Evolutionary conservation across 768 basidiomycete genomes (phyloP).

Genomic region (Infundibulicybe gibba): DNA sequence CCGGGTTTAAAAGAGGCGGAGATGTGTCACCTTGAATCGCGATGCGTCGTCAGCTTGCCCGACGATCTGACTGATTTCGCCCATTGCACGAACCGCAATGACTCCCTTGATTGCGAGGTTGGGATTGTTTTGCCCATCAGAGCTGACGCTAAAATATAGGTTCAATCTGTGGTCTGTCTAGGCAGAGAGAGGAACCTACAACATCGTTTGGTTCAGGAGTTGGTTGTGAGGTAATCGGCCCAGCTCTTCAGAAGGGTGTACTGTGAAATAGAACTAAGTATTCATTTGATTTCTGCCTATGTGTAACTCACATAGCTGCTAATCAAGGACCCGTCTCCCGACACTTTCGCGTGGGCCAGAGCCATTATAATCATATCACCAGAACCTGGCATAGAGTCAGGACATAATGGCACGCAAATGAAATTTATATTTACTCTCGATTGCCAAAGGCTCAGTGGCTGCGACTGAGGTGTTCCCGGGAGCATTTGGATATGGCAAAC

Average conservation of each 20-base stretch:
- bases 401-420: background rate
- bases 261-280: no score
- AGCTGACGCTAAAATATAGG: no score
- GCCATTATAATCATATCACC: slow-evolving; percentile 78
- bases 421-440: slow-evolving; percentile 31
- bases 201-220: no score
- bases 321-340: slow-evolving; percentile 49
- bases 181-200: no score
- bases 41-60: no score
- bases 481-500: slow-evolving; percentile 38
- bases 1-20: background rate
- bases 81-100: slow-evolving; percentile 51
- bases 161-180: no score
- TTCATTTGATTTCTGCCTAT: no score
- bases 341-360: slow-evolving; percentile 53
- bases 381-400: slow-evolving; percentile 41
- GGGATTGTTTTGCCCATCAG: slow-evolving; percentile 26
- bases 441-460: slow-evolving; percentile 51
- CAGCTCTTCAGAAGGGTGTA: no score
- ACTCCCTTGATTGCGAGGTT: slow-evolving; percentile 63
- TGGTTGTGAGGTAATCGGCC: no score
- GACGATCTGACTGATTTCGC: slow-evolving; percentile 32
- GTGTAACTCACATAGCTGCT: slow-evolving; percentile 33
- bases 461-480: slow-evolving; percentile 40
- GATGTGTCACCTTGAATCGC: no score